A percentile compares a stretch with the other conserved stretches of the same genome.
Conservation (phyloP, 2,329 filamentous ascomycete species). For the Cladosporium colombiae region DNA sequence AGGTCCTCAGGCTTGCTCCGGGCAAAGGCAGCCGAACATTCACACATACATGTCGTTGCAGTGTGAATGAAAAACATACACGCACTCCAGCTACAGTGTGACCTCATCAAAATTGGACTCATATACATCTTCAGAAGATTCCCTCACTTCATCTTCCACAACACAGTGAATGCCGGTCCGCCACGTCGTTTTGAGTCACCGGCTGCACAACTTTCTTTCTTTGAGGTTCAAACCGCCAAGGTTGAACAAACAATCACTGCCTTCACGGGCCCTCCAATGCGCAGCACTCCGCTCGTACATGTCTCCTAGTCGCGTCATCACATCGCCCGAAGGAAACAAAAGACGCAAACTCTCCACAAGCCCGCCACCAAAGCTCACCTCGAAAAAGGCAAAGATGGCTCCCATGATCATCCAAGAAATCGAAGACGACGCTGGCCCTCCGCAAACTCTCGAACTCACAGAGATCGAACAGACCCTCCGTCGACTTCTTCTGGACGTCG, state of each 20-base stretch:
- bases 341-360: conserved; percentile 30
- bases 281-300: conserved; percentile 27
- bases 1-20: not conserved
- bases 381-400: conserved; percentile 29
- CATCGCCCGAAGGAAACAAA: conserved; percentile 34
- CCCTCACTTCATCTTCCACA: not conserved
- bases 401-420: conserved; percentile 36
- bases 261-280: conserved; percentile 25
- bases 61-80: not conserved
- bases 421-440: conserved; percentile 27
- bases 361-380: conserved; percentile 18
- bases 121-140: not conserved
- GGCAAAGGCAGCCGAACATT: not conserved
- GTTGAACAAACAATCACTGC: not conserved
- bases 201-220: conserved; percentile 13
- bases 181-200: conserved; percentile 12
- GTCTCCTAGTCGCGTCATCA: conserved; percentile 33
- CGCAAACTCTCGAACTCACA: conserved; percentile 58
- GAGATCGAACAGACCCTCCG: conserved; percentile 71
- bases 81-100: not conserved
- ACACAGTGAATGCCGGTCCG: conserved; percentile 8
- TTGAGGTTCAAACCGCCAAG: conserved; percentile 11
- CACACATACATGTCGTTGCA: not conserved
- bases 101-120: not conserved
- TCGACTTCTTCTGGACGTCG: conserved; percentile 79